Evolutionary conservation across 805 yeast species (phyloP), one percentile per base, ranked within the genome.

Genomic region (Zygoascus flipseniorum): DNA sequence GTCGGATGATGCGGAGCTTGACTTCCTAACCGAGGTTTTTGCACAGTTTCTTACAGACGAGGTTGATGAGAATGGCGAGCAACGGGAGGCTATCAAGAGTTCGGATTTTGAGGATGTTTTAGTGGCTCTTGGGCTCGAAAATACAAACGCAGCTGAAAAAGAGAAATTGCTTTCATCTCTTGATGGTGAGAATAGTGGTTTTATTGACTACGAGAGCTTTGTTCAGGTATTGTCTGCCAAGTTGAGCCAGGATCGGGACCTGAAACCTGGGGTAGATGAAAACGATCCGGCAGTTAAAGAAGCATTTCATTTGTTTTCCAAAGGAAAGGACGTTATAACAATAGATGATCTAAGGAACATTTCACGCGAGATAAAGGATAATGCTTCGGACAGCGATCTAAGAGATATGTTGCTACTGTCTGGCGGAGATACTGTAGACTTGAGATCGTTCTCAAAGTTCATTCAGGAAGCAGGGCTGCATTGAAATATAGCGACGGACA

Each of bases 151-250:
- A 5, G 52, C 51, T 10, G 58, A 56, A 28, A 47, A 62, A 42
- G 58, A 47, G 2, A 43, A 18, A 1, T 18, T 48, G 35, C 51
- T 14, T 5, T 26, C 44, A 18, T 59, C 57, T n/a, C 55, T 61
- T 58, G 67, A 60, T 50, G 61, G 64, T 5, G 51, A 56, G 6
- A n/a, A 31, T 2, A 37, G 53, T 10, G 72, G 72, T 8, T 14
- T n/a, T 8, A 60, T 68, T n/a, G 59, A 59, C 10, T 64, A 60
- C 37, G 69, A 65, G 52, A 52, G 58, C 11, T 68, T 69, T 53
- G 57, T 60, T 13, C 58, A 60, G 42, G 59, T 56, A 20, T 52
- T 58, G 63, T 51, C 54, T 43, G 51, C 42, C 31, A 50, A 52
- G 28, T 50, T 53, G 44, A 32, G 16, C 14, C 50, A 11, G 13